Base-by-base conservation (phyloP, 2,329 filamentous ascomycete species). In the Curvularia hawaiiensis region DNA sequence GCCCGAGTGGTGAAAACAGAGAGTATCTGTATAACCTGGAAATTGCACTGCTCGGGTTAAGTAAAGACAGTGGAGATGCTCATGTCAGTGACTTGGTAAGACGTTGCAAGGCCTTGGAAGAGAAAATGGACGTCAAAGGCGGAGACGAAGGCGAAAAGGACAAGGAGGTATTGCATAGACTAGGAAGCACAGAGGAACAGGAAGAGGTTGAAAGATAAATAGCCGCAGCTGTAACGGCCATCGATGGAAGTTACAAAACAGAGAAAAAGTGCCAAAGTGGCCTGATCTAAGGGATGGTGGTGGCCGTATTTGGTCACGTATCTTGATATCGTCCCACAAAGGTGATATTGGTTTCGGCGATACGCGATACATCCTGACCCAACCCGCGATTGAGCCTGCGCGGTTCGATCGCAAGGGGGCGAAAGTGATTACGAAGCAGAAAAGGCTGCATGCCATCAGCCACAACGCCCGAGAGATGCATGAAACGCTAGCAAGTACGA, bases 11-110 rank as follows among this genome's bases (percentile, higher is more conserved):
- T 0, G 85, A 89, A 72, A 98, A 98, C 76, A 87, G 84, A 58
- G 94, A 98, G 71, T 99, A 99, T 77, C 81, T 99, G 41, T 89
- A 91, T 72, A 83, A 88, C 64, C 80, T 99, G 43, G 91, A 97
- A 72, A 80, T 81, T 56, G 91, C 91, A 7, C 82, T 99, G 64
- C 78, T 87, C 58, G 86, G 84, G 30, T 78, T 98, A 64, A 89
- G 90, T 61, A 79, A 85, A 2, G 90, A 91, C 51, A 95, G 90
- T 72, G 87, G 86, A 3, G 95, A 98, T 79, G 84, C 83, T 60
- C 94, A 99, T 81, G 84, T 99, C 52, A 88, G 85, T 49, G 93
- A 98, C 77, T 79, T 99, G 66, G 91, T 91, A 16, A 77, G 80
- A 55, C 84, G 91, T 52, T 88, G 95, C 43, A 85, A 87, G 69